phyloP scores from a whole-genome alignment of 345 rosid genomes.

The Angophora floribunda region DNA sequence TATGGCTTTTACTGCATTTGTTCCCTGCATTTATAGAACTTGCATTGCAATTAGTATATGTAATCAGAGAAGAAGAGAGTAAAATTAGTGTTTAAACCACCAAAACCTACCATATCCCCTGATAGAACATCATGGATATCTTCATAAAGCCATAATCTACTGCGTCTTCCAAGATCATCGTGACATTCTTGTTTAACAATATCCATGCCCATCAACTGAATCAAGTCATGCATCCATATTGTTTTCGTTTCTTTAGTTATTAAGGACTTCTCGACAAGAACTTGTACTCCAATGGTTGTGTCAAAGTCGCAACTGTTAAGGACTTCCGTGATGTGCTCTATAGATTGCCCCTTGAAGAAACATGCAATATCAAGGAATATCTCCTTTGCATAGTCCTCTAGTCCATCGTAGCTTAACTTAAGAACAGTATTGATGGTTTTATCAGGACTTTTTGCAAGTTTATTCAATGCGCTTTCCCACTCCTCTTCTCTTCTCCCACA shows the following conservation, averaged over 20 bases:
- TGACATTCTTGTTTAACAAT: neutral
- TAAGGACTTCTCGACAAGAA: neutral
- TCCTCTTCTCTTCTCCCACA: rapidly evolving
- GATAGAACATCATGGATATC: no score
- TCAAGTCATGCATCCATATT: neutral
- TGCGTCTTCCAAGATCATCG: neutral
- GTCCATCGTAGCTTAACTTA: neutral
- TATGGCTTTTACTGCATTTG: neutral
- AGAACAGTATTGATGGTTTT: neutral
- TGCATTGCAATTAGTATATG: no score
- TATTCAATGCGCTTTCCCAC: neutral
- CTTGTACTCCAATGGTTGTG: neutral
- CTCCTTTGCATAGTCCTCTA: neutral
- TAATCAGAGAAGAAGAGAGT: no score
- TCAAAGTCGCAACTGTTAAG: neutral
- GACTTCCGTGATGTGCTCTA: rapidly evolving
- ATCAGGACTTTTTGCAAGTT: neutral
- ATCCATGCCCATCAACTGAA: neutral
- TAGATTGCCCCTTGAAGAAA: neutral
- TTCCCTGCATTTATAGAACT: neutral
- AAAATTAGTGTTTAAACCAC: no score
- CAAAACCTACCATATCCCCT: no score
- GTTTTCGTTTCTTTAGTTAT: neutral
- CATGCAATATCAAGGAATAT: neutral
- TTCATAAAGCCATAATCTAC: neutral